phyloP scores from a whole-genome alignment of 2,329 filamentous ascomycete genomes.

The Sphaerulina musiva region DNA sequence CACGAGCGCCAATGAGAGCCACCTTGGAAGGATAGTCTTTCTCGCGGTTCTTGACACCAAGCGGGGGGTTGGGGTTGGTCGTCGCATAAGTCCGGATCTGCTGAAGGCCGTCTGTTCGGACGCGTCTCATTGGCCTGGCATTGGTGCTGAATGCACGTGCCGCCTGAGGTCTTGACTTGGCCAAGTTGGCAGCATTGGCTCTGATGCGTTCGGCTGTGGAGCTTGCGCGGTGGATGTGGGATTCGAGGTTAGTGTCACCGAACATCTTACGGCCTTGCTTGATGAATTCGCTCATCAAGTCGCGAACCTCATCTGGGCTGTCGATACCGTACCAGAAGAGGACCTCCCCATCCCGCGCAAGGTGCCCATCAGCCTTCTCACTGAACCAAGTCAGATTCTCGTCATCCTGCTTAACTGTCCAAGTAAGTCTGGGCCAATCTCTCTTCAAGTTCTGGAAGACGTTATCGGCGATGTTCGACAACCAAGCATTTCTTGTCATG shows the following conservation, averaged over 20 bases:
- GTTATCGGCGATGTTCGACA: constrained; percentile 91
- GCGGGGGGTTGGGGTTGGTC: constrained; percentile 83
- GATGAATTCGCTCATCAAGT: constrained; percentile 79
- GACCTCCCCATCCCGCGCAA: constrained; percentile 68
- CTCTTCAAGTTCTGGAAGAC: constrained; percentile 91
- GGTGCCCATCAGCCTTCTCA: constrained; percentile 88
- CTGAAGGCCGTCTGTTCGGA: constrained; percentile 12
- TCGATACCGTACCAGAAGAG: constrained; percentile 96
- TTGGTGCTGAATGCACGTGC: constrained; percentile 60
- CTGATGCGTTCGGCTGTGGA: constrained; percentile 58
- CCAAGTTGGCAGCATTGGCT: constrained; percentile 42
- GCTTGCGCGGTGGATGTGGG: constrained; percentile 72
- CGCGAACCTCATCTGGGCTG: constrained; percentile 69
- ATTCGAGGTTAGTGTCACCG: constrained; percentile 80
- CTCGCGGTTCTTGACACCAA: constrained; percentile 80
- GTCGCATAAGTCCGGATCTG: constrained; percentile 42
- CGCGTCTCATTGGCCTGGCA: constrained; percentile 30
- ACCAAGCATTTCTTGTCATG: constrained; percentile 89
- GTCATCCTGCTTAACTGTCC: constrained; percentile 94
- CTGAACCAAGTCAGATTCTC: constrained; percentile 99
- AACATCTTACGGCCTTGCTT: constrained; percentile 79
- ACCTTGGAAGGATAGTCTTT: constrained; percentile 73
- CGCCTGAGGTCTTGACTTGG: constrained; percentile 21
- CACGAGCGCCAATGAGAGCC: constrained; percentile 82
- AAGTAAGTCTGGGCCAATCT: constrained; percentile 82